Evolutionary conservation across 176 grass and related monocot genomes (phyloP), one percentile per base, ranked within the genome.

Genomic region (Avena atlantica): DNA sequence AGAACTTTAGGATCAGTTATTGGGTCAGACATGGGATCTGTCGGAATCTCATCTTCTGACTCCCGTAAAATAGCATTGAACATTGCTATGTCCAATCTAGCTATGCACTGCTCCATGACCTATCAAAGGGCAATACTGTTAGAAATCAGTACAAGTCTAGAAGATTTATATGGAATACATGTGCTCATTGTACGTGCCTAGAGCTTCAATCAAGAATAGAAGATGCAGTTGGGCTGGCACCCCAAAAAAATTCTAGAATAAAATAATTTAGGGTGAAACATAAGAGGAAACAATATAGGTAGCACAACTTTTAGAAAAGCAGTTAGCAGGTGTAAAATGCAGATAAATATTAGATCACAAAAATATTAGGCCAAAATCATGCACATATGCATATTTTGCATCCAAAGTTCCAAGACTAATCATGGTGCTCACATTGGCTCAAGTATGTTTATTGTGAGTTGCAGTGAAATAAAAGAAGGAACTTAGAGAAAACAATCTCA

Each of bases 11-110:
- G 88, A 82, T 98, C 94, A 77, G 91, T 92, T 81, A 98, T 94
- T 24, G 94, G 93, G 37, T 98, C 97, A 47, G 87, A 98, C 53
- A 92, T 78, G 34, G 97, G 97, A 56, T 98, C 92, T 8, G 97
- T 94, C 14, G 97, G 90, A 45, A 96, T 89, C 44, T 94, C 97
- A 73, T 98, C 92, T 90, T 94, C 90, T 58, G 97, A 96, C 68
- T 96, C 90, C 9, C 97, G 90, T 81, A 98, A 87, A 79, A 98
- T 94, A 84, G 97, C 97, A 90, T 98, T 98, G 83, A 98, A 94
- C 97, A 98, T 98, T 82, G 97, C 92, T 71, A 95, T 92, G 86
- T 98, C 94, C 80, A 98, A 78, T 89, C 97, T 94, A 84, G 90
- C 74, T 65, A 98, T 89, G 78, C 94, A 98, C 64, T 98, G 92